Conservation (phyloP, 2,329 filamentous ascomycete species). For the Penicillium brevicompactum region DNA sequence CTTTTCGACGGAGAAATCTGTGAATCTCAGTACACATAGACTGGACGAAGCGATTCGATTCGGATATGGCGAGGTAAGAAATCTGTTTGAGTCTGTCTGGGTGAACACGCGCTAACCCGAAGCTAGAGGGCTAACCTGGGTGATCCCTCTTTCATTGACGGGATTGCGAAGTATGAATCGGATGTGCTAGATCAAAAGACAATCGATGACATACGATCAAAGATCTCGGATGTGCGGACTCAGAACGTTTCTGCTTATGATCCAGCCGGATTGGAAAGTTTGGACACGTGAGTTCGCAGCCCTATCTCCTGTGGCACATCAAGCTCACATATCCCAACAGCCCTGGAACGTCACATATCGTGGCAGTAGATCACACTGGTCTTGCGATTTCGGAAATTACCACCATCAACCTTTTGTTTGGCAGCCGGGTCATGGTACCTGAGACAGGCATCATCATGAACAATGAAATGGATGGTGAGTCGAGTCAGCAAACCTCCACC, state of each 20-base stretch:
- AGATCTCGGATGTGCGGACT: conserved; percentile 72
- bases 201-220: conserved; percentile 61
- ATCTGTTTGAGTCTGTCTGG: background rate
- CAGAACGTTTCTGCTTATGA: conserved; percentile 75
- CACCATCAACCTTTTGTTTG: conserved; percentile 86
- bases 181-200: conserved; percentile 66
- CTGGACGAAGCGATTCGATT: conserved; percentile 89
- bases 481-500: conserved; percentile 26
- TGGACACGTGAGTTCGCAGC: conserved; percentile 55
- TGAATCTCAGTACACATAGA: conserved; percentile 75
- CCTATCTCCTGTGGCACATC: background rate
- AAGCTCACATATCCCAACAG: conserved; percentile 24
- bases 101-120: conserved; percentile 11
- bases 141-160: conserved; percentile 74
- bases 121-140: conserved; percentile 72
- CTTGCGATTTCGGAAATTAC: conserved; percentile 81
- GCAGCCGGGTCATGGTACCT: conserved; percentile 75
- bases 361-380: conserved; percentile 70
- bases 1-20: conserved; percentile 52
- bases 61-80: conserved; percentile 66
- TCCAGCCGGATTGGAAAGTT: conserved; percentile 64
- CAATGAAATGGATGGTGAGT: conserved; percentile 60
- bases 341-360: conserved; percentile 55
- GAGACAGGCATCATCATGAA: conserved; percentile 80
- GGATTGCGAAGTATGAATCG: conserved; percentile 64